A percentile compares a stretch with the other conserved stretches of the same genome.
phyloP scores from a whole-genome alignment of 768 basidiomycete species.

The Porpolomopsis calyptriformis region DNA sequence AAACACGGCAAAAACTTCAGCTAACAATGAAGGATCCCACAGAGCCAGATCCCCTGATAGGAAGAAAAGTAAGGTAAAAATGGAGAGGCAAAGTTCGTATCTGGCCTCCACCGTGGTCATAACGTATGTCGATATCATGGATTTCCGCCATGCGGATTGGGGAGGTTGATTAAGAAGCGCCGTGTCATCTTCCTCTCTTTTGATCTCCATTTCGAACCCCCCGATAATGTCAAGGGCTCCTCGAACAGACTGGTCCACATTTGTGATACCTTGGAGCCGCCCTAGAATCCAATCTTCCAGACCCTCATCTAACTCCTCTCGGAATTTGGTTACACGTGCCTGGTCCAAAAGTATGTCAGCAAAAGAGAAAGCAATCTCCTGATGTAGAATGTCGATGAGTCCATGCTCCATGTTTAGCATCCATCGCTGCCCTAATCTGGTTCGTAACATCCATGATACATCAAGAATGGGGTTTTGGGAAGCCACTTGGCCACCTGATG shows the following conservation, averaged over 20 bases:
- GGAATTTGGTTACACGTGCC: conserved; percentile 40
- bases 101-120: conserved; percentile 55
- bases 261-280: conserved; percentile 44
- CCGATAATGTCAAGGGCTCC: conserved; percentile 60
- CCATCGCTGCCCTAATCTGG: conserved; percentile 47
- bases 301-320: conserved; percentile 48
- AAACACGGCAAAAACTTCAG: conserved; percentile 71
- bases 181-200: conserved; percentile 66
- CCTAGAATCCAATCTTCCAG: conserved; percentile 50
- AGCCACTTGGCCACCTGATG: conserved; percentile 32
- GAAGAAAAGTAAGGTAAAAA: conserved; percentile 63
- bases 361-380: conserved; percentile 70
- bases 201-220: conserved; percentile 59
- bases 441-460: conserved; percentile 52
- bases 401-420: conserved; percentile 48
- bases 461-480: conserved; percentile 47
- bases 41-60: conserved; percentile 48
- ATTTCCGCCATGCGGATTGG: conserved; percentile 51
- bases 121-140: conserved; percentile 53
- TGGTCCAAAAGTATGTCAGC: conserved; percentile 66
- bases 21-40: conserved; percentile 56
- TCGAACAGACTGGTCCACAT: conserved; percentile 46
- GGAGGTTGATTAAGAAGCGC: conserved; percentile 37
- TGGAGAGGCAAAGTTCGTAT: conserved; percentile 60
- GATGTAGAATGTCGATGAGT: conserved; percentile 54